phyloP scores from a whole-genome alignment of 306 rosid species.

The Vigna hirtella region DNA sequence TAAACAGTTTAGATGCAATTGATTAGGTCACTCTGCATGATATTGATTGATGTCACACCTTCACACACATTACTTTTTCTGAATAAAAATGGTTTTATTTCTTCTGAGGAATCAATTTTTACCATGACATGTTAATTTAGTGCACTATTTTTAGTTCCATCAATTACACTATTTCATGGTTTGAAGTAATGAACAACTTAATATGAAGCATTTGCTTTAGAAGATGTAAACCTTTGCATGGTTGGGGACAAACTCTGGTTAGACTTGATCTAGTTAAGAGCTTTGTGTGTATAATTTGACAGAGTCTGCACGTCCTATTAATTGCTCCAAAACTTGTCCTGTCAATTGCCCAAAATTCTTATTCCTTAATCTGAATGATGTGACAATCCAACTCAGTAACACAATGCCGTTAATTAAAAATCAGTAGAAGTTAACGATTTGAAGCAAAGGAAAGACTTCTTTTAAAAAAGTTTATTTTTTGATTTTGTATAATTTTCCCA shows the following conservation, averaged over 20 bases:
- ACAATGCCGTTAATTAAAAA: no score
- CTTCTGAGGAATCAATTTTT: conserved; percentile 12
- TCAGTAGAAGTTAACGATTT: no score
- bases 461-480: no score
- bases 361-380: neutral
- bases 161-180: neutral
- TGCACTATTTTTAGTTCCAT: conserved; percentile 7
- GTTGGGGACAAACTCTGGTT: neutral
- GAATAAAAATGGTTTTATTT: conserved; percentile 22
- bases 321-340: neutral
- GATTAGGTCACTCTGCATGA: conserved; percentile 21
- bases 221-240: neutral
- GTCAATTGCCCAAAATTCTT: neutral
- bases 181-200: conserved; percentile 14
- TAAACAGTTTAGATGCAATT: conserved; percentile 33
- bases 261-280: neutral
- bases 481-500: no score
- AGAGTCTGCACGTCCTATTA: neutral
- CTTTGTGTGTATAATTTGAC: neutral
- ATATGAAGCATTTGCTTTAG: neutral
- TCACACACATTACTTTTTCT: conserved; percentile 32
- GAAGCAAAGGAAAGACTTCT: no score
- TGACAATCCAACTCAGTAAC: neutral
- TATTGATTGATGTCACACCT: conserved; percentile 26
- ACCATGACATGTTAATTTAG: conserved; percentile 7